phyloP scores from a whole-genome alignment of 2,329 filamentous ascomycete genomes.

The Pezicula carpinea region DNA sequence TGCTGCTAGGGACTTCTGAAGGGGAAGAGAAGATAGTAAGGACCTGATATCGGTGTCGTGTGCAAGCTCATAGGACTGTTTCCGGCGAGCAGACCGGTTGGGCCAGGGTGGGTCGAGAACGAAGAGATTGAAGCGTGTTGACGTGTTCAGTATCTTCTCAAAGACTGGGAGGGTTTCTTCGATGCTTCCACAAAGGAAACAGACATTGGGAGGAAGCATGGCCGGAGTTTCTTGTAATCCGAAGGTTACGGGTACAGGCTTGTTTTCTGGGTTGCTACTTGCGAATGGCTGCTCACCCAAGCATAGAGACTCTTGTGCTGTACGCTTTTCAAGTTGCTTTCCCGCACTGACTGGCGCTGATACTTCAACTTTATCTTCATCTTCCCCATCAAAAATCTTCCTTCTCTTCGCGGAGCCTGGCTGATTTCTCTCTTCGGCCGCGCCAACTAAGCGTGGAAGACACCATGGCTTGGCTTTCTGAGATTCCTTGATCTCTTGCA shows the following conservation, averaged over 20 bases:
- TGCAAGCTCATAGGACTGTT: constrained; percentile 46
- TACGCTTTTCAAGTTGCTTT: too few species aligned
- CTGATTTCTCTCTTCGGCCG: neutral
- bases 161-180: constrained; percentile 37
- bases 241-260: constrained; percentile 5
- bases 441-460: constrained; percentile 15
- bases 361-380: neutral
- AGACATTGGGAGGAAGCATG: constrained; percentile 37
- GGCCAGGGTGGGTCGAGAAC: constrained; percentile 79
- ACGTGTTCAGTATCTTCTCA: constrained; percentile 24
- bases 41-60: constrained; percentile 38
- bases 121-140: constrained; percentile 60
- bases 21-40: constrained; percentile 50
- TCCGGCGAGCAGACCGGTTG: constrained; percentile 66
- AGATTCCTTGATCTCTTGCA: constrained; percentile 16
- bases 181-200: constrained; percentile 46
- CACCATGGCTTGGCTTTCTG: constrained; percentile 30
- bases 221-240: constrained; percentile 5
- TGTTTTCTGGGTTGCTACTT: neutral
- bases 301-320: neutral
- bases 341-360: neutral
- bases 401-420: constrained; percentile 1
- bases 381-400: neutral
- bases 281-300: neutral
- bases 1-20: constrained; percentile 47